Evolutionary conservation across 169 alveolate species (phyloP).

Genomic region (Eimeria acervulina): DNA sequence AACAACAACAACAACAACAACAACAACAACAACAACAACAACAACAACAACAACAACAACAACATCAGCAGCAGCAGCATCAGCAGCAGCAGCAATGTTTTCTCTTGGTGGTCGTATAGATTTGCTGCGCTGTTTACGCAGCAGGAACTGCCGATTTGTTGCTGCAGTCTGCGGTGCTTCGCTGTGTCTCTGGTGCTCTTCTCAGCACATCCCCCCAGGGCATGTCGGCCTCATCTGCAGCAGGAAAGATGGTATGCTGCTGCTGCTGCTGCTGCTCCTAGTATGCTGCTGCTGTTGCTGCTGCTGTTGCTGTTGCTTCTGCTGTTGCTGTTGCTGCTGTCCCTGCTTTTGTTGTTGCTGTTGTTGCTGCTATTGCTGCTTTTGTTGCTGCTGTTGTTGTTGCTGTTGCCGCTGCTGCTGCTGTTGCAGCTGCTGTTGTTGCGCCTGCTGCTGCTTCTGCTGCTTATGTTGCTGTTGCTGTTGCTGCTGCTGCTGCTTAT

Average conservation of each 20-base stretch:
- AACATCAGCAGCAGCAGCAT: slow-evolving; percentile 32
- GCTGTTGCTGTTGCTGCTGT: not conserved
- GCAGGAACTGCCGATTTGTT: not conserved
- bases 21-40: no score
- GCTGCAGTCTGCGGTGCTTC: slow-evolving; percentile 6
- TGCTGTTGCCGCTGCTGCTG: not conserved
- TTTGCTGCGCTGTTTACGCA: not conserved
- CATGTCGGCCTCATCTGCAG: not conserved
- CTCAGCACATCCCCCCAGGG: slow-evolving; percentile 29
- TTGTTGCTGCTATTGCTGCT: not conserved
- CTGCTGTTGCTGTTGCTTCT: slow-evolving; percentile 15
- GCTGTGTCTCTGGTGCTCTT: not conserved
- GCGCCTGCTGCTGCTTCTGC: no score
- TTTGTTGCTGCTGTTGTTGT: not conserved
- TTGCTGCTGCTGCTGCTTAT: no score
- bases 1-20: no score
- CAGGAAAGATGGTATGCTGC: slow-evolving; percentile 20
- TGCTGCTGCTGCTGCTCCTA: not conserved
- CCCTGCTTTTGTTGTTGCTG: not conserved
- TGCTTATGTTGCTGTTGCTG: no score
- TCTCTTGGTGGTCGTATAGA: not conserved
- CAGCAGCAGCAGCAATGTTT: slow-evolving; percentile 7
- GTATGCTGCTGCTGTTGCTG: not conserved
- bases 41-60: not conserved
- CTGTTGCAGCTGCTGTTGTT: no score